These are phyloP conservation scores for Peronospora destructor DNA, from an alignment of 352 stramenopile species.

Conservation along the genomic window DNA sequence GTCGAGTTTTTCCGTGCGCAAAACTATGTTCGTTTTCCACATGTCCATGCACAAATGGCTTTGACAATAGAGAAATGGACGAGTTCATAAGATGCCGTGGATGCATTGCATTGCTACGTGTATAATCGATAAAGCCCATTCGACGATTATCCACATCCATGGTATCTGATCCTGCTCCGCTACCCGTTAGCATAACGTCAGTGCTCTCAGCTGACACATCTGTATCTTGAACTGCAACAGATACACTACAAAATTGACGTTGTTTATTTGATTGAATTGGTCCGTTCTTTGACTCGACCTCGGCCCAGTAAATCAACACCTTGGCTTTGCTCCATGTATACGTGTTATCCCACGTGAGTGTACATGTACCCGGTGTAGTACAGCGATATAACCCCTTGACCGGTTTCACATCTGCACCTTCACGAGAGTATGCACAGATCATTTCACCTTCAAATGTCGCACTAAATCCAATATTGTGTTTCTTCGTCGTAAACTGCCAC, in stretches of 20 bases:
- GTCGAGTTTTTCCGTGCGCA: conserved; percentile 19
- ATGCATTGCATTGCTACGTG: conserved; percentile 48
- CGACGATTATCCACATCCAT: conserved; percentile 36
- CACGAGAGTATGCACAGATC: conserved; percentile 57
- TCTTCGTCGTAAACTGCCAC: conserved; percentile 75
- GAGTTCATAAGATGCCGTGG: conserved; percentile 59
- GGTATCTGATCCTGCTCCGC: conserved; percentile 1
- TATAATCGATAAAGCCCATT: conserved; percentile 64
- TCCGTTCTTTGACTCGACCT: conserved; percentile 40
- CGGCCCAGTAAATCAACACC: conserved; percentile 67
- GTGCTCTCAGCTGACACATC: conserved; percentile 7
- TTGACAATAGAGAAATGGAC: conserved; percentile 68
- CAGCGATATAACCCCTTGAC: conserved; percentile 64
- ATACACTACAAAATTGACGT: conserved; percentile 1
- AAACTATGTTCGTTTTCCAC: conserved; percentile 17
- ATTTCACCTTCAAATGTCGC: conserved; percentile 58
- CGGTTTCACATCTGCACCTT: conserved; percentile 52
- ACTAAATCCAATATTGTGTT: conserved; percentile 77
- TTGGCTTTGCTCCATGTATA: conserved; percentile 80
- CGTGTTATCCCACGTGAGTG: conserved; percentile 76
- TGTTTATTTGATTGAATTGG: conserved; percentile 16
- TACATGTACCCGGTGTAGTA: conserved; percentile 39
- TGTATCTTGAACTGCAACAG: conserved; percentile 9
- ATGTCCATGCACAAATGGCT: conserved; percentile 43
- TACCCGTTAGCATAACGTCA: conserved; percentile 7